phyloP scores from a whole-genome alignment of 768 basidiomycete species.

The Sporobolomyces roseus region DNA sequence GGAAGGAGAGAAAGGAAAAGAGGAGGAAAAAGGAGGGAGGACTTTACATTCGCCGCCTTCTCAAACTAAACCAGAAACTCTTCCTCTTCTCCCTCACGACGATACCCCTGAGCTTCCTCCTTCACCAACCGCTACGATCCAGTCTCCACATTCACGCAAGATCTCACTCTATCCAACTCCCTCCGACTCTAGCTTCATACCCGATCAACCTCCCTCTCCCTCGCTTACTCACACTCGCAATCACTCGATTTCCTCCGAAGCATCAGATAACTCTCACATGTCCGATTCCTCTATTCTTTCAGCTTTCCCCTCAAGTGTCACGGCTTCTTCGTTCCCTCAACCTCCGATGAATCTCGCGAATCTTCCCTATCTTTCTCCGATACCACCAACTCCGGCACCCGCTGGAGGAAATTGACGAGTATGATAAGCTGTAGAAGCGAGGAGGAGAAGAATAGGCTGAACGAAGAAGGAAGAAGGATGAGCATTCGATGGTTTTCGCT shows the following conservation, averaged over 20 bases:
- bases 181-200: no score
- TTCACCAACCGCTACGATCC: no score
- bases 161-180: no score
- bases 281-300: background rate
- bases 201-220: background rate
- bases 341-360: background rate
- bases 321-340: slow-evolving; percentile 5
- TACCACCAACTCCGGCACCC: background rate
- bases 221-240: background rate
- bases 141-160: no score
- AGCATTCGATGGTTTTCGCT: background rate
- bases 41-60: no score
- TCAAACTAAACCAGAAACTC: background rate
- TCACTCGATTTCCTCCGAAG: background rate
- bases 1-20: background rate
- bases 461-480: no score
- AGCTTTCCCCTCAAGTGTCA: background rate
- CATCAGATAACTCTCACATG: background rate
- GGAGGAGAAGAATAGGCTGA: no score
- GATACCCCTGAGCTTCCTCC: no score
- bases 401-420: background rate
- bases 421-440: no score
- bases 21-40: background rate
- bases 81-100: no score
- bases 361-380: background rate